These are phyloP conservation scores for Galerina marginata DNA, from an alignment of 768 basidiomycete species.

Conservation along the genomic window DNA sequence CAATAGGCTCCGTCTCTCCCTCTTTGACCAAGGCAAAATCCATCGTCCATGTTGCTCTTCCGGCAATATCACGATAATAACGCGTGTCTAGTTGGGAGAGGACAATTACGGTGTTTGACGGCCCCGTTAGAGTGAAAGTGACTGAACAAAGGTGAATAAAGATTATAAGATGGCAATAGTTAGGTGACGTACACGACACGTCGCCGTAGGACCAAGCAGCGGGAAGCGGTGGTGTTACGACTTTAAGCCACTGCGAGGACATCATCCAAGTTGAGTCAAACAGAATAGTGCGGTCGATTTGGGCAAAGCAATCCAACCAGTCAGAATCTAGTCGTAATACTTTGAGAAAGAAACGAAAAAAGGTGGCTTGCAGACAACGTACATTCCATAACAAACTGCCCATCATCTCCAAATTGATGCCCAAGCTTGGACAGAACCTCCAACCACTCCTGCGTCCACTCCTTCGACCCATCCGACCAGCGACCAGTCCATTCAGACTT, in stretches of 20 bases:
- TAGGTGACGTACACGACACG: slow-evolving; percentile 49
- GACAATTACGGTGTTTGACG: slow-evolving; percentile 50
- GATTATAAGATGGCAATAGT: not conserved
- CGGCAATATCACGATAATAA: slow-evolving; percentile 54
- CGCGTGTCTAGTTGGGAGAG: slow-evolving; percentile 56
- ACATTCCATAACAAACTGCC: slow-evolving; percentile 59
- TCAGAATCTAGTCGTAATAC: slow-evolving; percentile 37
- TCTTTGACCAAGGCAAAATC: slow-evolving; percentile 58
- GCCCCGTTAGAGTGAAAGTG: slow-evolving; percentile 47
- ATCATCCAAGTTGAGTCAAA: slow-evolving; percentile 54
- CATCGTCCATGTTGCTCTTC: slow-evolving; percentile 49
- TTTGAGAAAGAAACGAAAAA: not conserved
- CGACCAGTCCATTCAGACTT: slow-evolving; percentile 52
- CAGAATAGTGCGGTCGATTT: slow-evolving; percentile 49
- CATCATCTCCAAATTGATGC: slow-evolving; percentile 53
- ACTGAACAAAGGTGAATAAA: slow-evolving; percentile 33
- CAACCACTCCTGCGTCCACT: slow-evolving; percentile 56
- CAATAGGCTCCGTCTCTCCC: slow-evolving; percentile 44
- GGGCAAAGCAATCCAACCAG: slow-evolving; percentile 48
- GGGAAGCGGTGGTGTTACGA: slow-evolving; percentile 43
- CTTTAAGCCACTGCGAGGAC: slow-evolving; percentile 55
- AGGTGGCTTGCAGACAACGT: slow-evolving; percentile 12
- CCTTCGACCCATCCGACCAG: slow-evolving; percentile 55
- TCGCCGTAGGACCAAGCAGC: slow-evolving; percentile 61
- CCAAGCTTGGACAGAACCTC: slow-evolving; percentile 40